Base-by-base conservation (phyloP, 164 flowering plant species). In the Euptelea pleiosperma region DNA sequence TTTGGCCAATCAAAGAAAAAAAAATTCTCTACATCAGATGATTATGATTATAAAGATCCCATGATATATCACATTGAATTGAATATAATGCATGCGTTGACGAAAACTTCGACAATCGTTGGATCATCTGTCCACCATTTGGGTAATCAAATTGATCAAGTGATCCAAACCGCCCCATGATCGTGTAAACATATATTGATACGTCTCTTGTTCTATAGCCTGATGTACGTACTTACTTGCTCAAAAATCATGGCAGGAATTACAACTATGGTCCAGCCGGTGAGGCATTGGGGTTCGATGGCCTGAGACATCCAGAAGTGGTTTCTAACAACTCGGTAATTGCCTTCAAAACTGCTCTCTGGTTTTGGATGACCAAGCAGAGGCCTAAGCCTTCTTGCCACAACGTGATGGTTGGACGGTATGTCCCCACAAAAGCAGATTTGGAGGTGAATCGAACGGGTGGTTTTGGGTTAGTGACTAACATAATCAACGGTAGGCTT, bases 211-310 rank as follows among this genome's bases (percentile, higher is more conserved):
- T n/a, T n/a, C n/a, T n/a, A n/a, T n/a, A n/a, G n/a, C n/a, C n/a
- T n/a, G n/a, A n/a, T n/a, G n/a, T n/a, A n/a, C n/a, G n/a, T n/a
- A n/a, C n/a, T n/a, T n/a, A n/a, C n/a, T n/a, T n/a, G n/a, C n/a
- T n/a, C n/a, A n/a, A n/a, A n/a, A 8, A 29, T 33, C 9, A 10
- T 37, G 33, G 66, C 78, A 86, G 87, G 83, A 87, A 87, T 57
- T 85, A 57, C 79, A 87, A 87, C 73, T 87, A 87, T 40, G 96
- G 96, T 0, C 89, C 77, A 31, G 89, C 89, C 0, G 96, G 96
- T 0, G 57, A 62, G 47, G 86, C 86, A 1, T 25, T 87, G 53
- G 89, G 87, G 1, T 77, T 83, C 35, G 83, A 85, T 45, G 82
- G 82, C 8, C 70, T 87, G 11, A 60, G 36, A 19, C 77, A 75